Evolutionary conservation across 495 filamentous ascomycete genomes (phyloP).

Genomic region (Daldinia caldariorum): DNA sequence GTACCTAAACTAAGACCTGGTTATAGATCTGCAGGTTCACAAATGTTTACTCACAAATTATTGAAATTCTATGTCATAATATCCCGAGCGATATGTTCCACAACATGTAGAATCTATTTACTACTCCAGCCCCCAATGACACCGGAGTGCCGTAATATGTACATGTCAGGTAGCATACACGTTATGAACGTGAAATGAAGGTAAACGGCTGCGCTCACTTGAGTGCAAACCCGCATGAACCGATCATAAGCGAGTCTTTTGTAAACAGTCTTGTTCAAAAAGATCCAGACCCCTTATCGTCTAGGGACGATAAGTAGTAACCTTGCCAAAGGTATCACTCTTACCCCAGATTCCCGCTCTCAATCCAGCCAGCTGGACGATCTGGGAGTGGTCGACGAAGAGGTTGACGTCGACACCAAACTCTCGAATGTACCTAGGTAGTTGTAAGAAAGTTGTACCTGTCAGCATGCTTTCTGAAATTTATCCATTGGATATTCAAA

Average conservation of each 20-base stretch:
- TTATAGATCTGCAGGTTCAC: not conserved
- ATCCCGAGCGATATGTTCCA: not conserved
- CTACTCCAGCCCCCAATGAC: not conserved
- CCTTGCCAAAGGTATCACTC: constrained; percentile 65
- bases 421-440: constrained; percentile 56
- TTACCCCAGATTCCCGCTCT: constrained; percentile 67
- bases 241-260: not conserved
- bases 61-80: not conserved
- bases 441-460: not conserved
- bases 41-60: not conserved
- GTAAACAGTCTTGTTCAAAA: not conserved
- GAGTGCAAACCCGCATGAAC: not conserved
- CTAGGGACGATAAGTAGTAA: constrained; percentile 59
- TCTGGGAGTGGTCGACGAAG: constrained; percentile 70
- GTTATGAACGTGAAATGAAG: not conserved
- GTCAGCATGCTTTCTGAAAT: too few species aligned
- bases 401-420: constrained; percentile 69
- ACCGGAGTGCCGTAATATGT: not conserved
- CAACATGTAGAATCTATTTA: not conserved
- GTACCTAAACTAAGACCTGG: not conserved
- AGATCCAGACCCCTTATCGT: not conserved
- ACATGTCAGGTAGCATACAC: not conserved
- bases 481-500: too few species aligned
- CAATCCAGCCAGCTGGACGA: constrained; percentile 65
- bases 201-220: not conserved